Percentiles rank a stretch among this genome's conserved stretches.
These are phyloP conservation scores for Exophiala calicioides DNA, from an alignment of 2,329 filamentous ascomycete species.

Conservation along the genomic window DNA sequence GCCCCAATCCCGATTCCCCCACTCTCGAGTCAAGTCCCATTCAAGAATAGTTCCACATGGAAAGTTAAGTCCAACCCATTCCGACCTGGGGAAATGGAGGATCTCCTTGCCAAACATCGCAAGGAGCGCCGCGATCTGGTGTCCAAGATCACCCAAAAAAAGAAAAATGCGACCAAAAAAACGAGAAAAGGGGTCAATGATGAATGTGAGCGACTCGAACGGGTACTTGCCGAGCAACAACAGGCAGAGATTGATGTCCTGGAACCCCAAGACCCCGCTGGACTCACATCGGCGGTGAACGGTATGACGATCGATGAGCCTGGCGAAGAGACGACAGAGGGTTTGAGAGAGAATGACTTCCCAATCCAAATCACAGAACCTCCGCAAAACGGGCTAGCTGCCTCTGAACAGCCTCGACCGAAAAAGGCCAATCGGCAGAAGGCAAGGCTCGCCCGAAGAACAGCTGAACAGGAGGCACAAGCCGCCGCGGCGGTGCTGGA, in stretches of 20 bases:
- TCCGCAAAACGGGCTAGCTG: conserved; percentile 8
- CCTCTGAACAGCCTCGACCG: conserved; percentile 27
- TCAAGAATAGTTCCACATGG: too few relatives aligned
- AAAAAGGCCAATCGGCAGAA: conserved; percentile 91
- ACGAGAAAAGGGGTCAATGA: conserved; percentile 69
- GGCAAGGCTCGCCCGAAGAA: conserved; percentile 82
- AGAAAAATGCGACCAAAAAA: conserved; percentile 91
- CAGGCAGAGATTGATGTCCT: conserved; percentile 34
- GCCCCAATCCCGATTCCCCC: too few relatives aligned
- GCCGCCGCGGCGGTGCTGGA: conserved; percentile 70
- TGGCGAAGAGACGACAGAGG: conserved; percentile 25
- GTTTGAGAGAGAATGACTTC: conserved; percentile 12
- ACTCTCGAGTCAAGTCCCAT: not conserved
- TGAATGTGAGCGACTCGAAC: conserved; percentile 61
- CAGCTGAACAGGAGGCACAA: conserved; percentile 76
- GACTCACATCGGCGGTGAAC: conserved; percentile 31
- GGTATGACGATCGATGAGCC: conserved; percentile 38
- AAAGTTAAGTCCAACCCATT: not conserved
- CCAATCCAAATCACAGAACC: conserved; percentile 2
- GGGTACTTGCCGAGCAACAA: conserved; percentile 58
- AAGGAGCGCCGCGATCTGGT: conserved; percentile 89
- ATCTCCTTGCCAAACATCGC: conserved; percentile 75
- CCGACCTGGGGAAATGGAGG: conserved; percentile 59
- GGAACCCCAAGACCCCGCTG: conserved; percentile 26
- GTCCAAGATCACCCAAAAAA: conserved; percentile 85